Percentiles rank a stretch among this genome's conserved stretches.
These are phyloP conservation scores for Cutaneotrichosporon spelunceum DNA, from an alignment of 1,284 basidiomycete species.

Conservation along the genomic window DNA sequence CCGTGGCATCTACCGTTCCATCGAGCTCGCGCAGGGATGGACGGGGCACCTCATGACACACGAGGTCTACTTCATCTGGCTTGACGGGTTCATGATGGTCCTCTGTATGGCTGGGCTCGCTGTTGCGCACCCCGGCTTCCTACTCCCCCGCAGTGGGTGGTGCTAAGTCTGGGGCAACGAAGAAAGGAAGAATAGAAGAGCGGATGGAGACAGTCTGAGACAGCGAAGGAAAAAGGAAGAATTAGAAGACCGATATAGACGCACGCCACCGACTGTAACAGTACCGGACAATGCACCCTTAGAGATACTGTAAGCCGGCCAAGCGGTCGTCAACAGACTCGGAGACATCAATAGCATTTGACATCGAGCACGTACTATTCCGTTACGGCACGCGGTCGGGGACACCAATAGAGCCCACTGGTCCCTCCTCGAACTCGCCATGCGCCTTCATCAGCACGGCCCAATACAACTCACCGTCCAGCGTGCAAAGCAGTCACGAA, in stretches of 20 bases:
- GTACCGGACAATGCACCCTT: not conserved
- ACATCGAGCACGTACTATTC: too few relatives aligned
- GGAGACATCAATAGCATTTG: too few relatives aligned
- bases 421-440: too few relatives aligned
- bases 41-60: constrained; percentile 26
- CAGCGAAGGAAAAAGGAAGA: not conserved
- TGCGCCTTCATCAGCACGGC: too few relatives aligned
- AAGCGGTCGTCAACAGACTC: too few relatives aligned
- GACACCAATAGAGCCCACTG: too few relatives aligned
- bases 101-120: constrained; percentile 31
- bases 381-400: too few relatives aligned
- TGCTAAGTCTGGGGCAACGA: not conserved
- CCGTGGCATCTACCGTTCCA: constrained; percentile 43
- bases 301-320: not conserved
- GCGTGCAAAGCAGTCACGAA: too few relatives aligned
- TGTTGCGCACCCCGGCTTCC: constrained; percentile 31
- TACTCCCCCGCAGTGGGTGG: constrained; percentile 23
- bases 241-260: not conserved
- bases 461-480: too few relatives aligned
- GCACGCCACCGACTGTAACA: not conserved
- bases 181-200: not conserved
- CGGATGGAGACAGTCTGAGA: not conserved
- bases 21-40: constrained; percentile 44
- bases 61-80: constrained; percentile 35
- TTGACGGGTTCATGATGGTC: constrained; percentile 39